Base-by-base conservation (phyloP, 1,284 basidiomycete species). In the Fistulinella staudtii region DNA sequence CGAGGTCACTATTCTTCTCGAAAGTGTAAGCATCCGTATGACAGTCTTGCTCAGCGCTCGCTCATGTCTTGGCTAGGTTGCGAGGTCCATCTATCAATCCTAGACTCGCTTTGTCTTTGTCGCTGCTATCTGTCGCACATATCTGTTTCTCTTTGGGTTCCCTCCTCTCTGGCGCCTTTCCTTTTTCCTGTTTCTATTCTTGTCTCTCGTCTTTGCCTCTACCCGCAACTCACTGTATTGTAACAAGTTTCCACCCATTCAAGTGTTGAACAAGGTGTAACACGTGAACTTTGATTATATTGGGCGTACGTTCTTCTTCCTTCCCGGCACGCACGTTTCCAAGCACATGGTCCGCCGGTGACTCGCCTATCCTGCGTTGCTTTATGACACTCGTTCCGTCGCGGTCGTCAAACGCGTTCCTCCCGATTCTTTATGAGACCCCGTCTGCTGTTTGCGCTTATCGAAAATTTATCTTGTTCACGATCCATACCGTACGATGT, bases 1-100 rank as follows among this genome's bases (percentile, higher is more conserved):
- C 27, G 88, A 91, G 64, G 87, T 90, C 53, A 83, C 84, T 35
- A 68, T 86, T 63, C 76, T 90, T 55, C 77, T 90, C 57, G 83
- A 89, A 68, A 83, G 80, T 70, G 87, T 90, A 67, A 60, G 85
- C 74, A 7, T 14, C 28, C 10, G 27, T 30, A 43, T 39, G 44
- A 44, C n/a, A n/a, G n/a, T 47, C 30, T 41, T 24, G 18, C 35
- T 25, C 9, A 13, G n/a, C n/a, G n/a, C 29, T 24, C 11, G 9
- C 22, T 48, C 28, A 53, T 41, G 18, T 30, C 25, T 36, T 36
- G 29, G 43, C 22, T 61, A 87, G 84, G 82, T 86, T 52, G 80
- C 81, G 60, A 75, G 76, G 68, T 82, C 80, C 59, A 79, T 86
- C 67, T 85, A 82, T 70, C 76, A 79, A 68, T 69, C 75, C 64